These are phyloP conservation scores for Aegilops tauschii DNA, from an alignment of 176 grass and related monocot genomes.

Conservation along the genomic window DNA sequence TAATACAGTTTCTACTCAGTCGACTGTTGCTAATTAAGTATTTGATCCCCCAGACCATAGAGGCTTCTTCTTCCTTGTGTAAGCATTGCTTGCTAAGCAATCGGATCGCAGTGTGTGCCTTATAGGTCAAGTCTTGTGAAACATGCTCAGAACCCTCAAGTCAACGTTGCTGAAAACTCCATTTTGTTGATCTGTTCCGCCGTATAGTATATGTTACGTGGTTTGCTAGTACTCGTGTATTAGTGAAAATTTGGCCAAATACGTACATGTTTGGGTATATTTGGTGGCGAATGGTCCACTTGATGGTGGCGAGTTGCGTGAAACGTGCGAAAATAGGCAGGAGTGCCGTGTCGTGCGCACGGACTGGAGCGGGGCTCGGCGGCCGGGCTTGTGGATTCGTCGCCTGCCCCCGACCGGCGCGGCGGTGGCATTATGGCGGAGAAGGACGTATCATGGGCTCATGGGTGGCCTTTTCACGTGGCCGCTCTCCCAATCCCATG, in stretches of 20 bases:
- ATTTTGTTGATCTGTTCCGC: neutral
- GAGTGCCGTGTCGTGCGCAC: neutral
- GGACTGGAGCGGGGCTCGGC: neutral
- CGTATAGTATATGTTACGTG: too few relatives aligned
- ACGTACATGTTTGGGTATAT: neutral
- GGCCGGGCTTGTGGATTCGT: neutral
- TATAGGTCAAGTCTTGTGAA: slow-evolving; percentile 5
- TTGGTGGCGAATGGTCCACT: too few relatives aligned
- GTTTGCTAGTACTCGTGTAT: too few relatives aligned
- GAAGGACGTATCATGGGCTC: neutral
- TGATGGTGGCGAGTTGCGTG: neutral
- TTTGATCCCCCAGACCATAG: neutral
- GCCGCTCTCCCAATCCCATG: neutral
- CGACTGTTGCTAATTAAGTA: slow-evolving; percentile 6
- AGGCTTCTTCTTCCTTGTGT: neutral
- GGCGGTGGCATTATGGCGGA: neutral
- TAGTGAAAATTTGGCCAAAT: too few relatives aligned
- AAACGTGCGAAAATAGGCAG: neutral
- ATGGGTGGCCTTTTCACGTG: slow-evolving; percentile 15
- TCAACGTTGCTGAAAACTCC: neutral
- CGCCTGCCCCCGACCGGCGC: neutral
- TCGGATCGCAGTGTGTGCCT: neutral
- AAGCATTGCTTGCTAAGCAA: too few relatives aligned
- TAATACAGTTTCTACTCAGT: too few relatives aligned
- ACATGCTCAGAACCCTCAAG: neutral